A percentile compares a stretch with the other conserved stretches of the same genome.
Evolutionary conservation across 192 early-diverging fungal genomes (phyloP).

Genomic region (Backusella liffmaniae): DNA sequence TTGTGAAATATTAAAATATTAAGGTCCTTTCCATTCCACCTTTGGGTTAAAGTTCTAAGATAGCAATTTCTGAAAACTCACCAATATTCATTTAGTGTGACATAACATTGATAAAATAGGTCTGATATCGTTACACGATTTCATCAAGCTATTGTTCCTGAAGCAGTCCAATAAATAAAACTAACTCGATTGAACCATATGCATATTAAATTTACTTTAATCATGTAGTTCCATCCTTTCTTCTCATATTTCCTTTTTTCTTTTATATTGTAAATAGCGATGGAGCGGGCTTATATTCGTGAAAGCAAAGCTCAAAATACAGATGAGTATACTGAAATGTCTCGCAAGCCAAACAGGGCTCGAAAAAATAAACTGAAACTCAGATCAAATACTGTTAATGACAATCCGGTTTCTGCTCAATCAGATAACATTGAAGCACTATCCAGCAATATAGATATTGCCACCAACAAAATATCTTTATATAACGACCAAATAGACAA

Average conservation of each 20-base stretch:
- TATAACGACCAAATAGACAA: not conserved
- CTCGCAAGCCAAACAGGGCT: not conserved
- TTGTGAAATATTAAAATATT: too few species aligned
- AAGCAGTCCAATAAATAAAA: not conserved
- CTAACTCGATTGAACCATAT: not conserved
- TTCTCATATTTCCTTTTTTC: not conserved
- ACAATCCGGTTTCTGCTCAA: not conserved
- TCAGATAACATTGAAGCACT: not conserved
- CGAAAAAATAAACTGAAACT: not conserved
- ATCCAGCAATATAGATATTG: not conserved
- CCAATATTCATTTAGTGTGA: not conserved
- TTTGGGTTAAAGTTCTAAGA: not conserved
- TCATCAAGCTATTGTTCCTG: slow-evolving; percentile 5
- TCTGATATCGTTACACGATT: not conserved
- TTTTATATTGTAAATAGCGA: not conserved
- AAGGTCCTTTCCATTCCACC: too few species aligned
- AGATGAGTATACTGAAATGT: not conserved
- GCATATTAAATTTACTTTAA: not conserved
- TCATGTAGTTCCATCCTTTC: not conserved
- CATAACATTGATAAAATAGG: not conserved
- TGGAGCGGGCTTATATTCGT: not conserved
- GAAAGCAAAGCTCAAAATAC: not conserved
- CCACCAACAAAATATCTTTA: not conserved
- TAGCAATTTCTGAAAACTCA: not conserved
- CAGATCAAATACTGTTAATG: not conserved